phyloP scores from a whole-genome alignment of 768 basidiomycete species.

The Russula griseocarnosa region DNA sequence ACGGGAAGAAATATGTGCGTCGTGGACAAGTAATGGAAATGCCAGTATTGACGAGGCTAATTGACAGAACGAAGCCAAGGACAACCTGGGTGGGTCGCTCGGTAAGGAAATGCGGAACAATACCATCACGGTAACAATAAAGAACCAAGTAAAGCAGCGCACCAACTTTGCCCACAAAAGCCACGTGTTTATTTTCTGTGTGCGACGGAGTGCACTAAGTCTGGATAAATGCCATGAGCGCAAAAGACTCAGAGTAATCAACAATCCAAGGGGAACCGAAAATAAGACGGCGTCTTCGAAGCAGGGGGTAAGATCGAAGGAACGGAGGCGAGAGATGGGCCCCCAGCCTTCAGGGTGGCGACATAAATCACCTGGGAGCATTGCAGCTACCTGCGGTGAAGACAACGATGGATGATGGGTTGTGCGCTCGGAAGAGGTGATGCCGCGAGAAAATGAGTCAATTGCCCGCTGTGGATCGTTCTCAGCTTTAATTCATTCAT shows the following conservation, averaged over 20 bases:
- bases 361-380: slow-evolving; percentile 36
- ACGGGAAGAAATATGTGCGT: slow-evolving; percentile 45
- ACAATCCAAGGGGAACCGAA: slow-evolving; percentile 45
- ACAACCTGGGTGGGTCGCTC: slow-evolving; percentile 40
- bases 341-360: slow-evolving; percentile 63
- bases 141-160: slow-evolving; percentile 29
- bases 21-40: slow-evolving; percentile 38
- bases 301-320: slow-evolving; percentile 77
- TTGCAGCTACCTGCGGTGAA: not conserved
- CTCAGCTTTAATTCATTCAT: too few relatives aligned
- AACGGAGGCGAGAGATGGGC: slow-evolving; percentile 51
- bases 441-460: too few relatives aligned
- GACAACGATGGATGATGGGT: not conserved
- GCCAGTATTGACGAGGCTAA: slow-evolving; percentile 44
- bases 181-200: slow-evolving; percentile 45
- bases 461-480: too few relatives aligned
- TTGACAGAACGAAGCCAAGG: slow-evolving; percentile 44
- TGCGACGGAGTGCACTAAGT: slow-evolving; percentile 35
- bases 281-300: slow-evolving; percentile 73
- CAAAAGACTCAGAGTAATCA: slow-evolving; percentile 44
- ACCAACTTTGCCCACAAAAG: slow-evolving; percentile 66
- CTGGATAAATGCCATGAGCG: slow-evolving; percentile 37
- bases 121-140: not conserved
- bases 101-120: not conserved
- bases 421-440: not conserved